Base-by-base conservation (phyloP, 805 yeast genomes). In the Kluyveromyces lactis region DNA sequence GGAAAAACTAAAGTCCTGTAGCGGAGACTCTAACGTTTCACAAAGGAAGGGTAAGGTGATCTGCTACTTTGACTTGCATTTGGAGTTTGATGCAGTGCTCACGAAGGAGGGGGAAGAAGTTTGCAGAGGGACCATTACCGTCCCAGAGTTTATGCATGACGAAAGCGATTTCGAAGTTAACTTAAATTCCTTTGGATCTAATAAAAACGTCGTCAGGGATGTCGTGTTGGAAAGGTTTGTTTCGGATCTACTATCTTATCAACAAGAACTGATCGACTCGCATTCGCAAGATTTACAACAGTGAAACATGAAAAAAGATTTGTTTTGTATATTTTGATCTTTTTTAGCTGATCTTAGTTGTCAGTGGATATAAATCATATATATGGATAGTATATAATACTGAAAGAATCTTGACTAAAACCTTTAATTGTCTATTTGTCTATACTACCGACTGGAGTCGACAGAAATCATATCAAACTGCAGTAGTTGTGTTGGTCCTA, bases 41-140 rank as follows among this genome's bases (percentile, higher is more conserved):
- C 90, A 84, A 60, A 73, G 94, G 65, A 84, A 84, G 60, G 90
- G 90, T 7, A 81, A 78, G 60, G 85, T 80, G 18, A 73, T 77
- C 51, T 82, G 90, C 53, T 79, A 83, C 36, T 83, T 73, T 52
- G 94, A 84, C 53, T 56, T 83, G 69, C 64, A 65, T 33, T 56
- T 83, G 34, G 68, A 65, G 46, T 68, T 83, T 42, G 27, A 26
- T 15, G 52, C 63, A 8, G 65, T 77, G 16, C 52, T 57, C 27
- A 68, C 73, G 11, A 49, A 55, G 10, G 45, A 45, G 21, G 63
- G 58, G 6, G 69, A 67, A 29, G 68, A 64, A 35, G 56, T 61
- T 15, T 48, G 63, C 31, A 49, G 53, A 18, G 81, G 76, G 35
- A 66, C 67, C 5, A 56, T 82, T 21, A 46, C 60, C 2, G 58